Base-by-base conservation (phyloP, 1,284 basidiomycete species). In the Pseudozyma tsukubaensis region DNA sequence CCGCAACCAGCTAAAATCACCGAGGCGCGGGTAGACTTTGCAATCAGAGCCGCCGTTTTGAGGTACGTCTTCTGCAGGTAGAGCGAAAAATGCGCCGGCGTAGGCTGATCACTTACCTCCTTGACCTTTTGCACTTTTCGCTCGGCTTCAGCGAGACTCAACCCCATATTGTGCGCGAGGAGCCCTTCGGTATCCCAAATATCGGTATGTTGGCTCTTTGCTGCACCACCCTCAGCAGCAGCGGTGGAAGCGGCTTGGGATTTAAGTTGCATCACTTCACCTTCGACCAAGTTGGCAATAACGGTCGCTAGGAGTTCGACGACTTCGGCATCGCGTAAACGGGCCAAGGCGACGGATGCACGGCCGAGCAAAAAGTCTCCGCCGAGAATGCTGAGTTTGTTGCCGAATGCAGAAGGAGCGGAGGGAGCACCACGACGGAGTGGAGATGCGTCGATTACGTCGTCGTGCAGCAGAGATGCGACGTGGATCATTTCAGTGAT, bases 401-500 rank as follows among this genome's bases (percentile, higher is more conserved):
- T 97, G n/a, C 93, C 94, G 80, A 96, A 96, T 10, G 90, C 90
- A 9, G 90, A 88, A 0, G 95, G 97, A 0, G 94, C 94, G 13
- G 92, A 93, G 4, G 94, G 89, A 0, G 88, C 89, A 6, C 92
- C 91, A 2, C 96, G 89, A 1, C 96, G 91, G 2, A 94, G 88
- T 14, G 90, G 87, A 0, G 95, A 93, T 63, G 88, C 88, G 87
- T 99, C 96, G 69, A 94, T 91, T 52, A 99, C 94, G 79, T 94
- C 93, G 88, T 99, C 94, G 84, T 99, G 97, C 16, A 99, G 87
- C 8, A 97, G 88, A 1, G 93, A 96, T 34, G 97, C 96, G 72
- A 97, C 94, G 84, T 99, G 95, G 69, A 99, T 94, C 94, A 99
- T 97, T 85, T 99, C 97, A 52, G 94, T 92, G 61, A 99, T 97